A percentile compares a stretch with the other conserved stretches of the same genome.
Evolutionary conservation across 495 filamentous ascomycete genomes (phyloP).

Genomic region (Penicillium canariense): DNA sequence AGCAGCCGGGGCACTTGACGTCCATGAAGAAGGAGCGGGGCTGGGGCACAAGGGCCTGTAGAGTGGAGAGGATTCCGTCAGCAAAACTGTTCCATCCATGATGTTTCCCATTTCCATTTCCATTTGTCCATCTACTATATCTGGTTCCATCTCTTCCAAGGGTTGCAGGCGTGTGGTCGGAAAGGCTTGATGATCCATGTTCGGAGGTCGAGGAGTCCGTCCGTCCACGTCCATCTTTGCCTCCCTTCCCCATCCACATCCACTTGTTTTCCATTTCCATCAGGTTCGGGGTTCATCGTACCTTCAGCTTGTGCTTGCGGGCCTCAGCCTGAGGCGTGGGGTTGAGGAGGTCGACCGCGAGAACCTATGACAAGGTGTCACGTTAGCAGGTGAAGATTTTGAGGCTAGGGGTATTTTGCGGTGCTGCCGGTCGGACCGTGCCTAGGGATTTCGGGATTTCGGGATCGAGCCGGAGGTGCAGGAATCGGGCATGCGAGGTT

Average conservation of each 20-base stretch:
- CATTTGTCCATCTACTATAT: background rate
- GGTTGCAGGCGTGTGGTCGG: background rate
- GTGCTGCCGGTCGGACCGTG: background rate
- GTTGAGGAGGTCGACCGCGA: constrained; percentile 99
- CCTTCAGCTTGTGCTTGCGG: constrained; percentile 99
- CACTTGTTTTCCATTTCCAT: constrained; percentile 8
- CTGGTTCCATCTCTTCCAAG: background rate
- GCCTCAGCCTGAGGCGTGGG: constrained; percentile 92
- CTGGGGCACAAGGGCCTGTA: constrained; percentile 84
- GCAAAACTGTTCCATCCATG: background rate
- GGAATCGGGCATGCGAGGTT: constrained; percentile 10
- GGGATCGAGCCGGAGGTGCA: constrained; percentile 1
- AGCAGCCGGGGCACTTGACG: constrained; percentile 99
- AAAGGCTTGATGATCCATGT: constrained; percentile 1
- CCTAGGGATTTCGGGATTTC: background rate
- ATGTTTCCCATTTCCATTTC: too few relatives aligned
- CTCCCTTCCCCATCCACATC: constrained; percentile 7
- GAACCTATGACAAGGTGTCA: constrained; percentile 64
- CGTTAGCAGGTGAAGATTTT: constrained; percentile 21
- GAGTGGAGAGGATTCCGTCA: constrained; percentile 4
- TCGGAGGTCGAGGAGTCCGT: background rate
- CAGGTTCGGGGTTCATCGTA: constrained; percentile 44
- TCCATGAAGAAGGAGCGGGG: constrained; percentile 99
- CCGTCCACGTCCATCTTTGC: background rate
- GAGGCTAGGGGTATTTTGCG: background rate